Percentiles rank a stretch among this genome's conserved stretches.
Conservation (phyloP, 2,329 filamentous ascomycete species). For the Claviceps sorghi region DNA sequence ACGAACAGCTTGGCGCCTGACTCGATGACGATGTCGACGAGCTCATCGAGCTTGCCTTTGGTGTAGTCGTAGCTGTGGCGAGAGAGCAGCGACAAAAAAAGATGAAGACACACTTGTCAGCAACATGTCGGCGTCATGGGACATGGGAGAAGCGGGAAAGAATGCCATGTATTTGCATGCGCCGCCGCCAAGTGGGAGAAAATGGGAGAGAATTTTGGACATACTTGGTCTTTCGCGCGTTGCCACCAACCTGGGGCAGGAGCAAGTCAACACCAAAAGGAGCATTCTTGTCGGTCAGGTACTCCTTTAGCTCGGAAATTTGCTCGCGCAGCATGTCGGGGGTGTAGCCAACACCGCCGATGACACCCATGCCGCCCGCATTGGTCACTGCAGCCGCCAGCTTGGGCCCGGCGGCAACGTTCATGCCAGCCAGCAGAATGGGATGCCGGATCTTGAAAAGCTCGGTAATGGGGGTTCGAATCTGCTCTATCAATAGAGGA, state of each 20-base stretch:
- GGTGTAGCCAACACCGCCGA: conserved; percentile 90
- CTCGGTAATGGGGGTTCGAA: conserved; percentile 86
- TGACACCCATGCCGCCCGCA: conserved; percentile 89
- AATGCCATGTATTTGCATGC: background rate
- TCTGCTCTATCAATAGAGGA: conserved; percentile 25
- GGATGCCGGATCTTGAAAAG: conserved; percentile 97
- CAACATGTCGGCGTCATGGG: background rate
- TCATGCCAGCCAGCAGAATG: conserved; percentile 93
- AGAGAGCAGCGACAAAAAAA: background rate
- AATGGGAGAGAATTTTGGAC: conserved; percentile 10
- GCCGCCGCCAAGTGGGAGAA: background rate
- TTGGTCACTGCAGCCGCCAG: conserved; percentile 95
- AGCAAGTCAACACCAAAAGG: conserved; percentile 92
- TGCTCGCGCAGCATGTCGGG: conserved; percentile 95
- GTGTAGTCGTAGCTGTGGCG: conserved; percentile 86
- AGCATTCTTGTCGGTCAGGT: conserved; percentile 76
- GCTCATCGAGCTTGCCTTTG: conserved; percentile 89
- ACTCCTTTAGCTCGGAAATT: conserved; percentile 84
- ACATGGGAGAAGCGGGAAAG: too few relatives aligned
- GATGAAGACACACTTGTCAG: background rate
- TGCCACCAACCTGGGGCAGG: conserved; percentile 87
- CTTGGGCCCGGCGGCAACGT: conserved; percentile 92
- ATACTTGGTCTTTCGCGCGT: conserved; percentile 82
- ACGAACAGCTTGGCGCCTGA: conserved; percentile 87
- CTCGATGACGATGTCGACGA: conserved; percentile 85